Conservation (phyloP, 768 basidiomycete species). For the Podaxis pistillaris region DNA sequence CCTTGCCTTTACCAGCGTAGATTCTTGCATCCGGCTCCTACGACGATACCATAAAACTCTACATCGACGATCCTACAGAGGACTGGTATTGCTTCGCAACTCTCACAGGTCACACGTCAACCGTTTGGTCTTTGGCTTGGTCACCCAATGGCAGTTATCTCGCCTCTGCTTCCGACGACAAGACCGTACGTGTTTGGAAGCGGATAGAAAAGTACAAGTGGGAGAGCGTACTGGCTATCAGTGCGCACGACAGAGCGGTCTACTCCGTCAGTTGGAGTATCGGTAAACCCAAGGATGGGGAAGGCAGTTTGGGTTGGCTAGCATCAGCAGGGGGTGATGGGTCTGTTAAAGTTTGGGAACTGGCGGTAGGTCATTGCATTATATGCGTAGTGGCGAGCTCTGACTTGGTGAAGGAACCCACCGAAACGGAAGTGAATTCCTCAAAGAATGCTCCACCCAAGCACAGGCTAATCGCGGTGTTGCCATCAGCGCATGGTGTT, state of each 20-base stretch:
- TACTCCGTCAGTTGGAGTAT: slow-evolving; percentile 76
- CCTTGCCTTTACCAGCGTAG: slow-evolving; percentile 39
- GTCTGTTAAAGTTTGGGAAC: slow-evolving; percentile 74
- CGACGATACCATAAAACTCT: slow-evolving; percentile 94
- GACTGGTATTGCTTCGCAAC: slow-evolving; percentile 93
- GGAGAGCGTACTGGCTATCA: slow-evolving; percentile 57
- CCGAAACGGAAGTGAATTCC: slow-evolving; percentile 14
- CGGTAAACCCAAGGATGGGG: slow-evolving; percentile 31
- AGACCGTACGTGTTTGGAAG: slow-evolving; percentile 83
- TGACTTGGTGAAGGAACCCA: slow-evolving; percentile 25
- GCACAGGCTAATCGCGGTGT: slow-evolving; percentile 53
- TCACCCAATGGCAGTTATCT: slow-evolving; percentile 76
- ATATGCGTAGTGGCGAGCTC: slow-evolving; percentile 1
- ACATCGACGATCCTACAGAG: slow-evolving; percentile 88
- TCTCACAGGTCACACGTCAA: slow-evolving; percentile 76
- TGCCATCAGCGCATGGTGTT: slow-evolving; percentile 73
- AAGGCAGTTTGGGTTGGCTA: slow-evolving; percentile 69
- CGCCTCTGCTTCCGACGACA: slow-evolving; percentile 85
- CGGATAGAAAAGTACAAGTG: slow-evolving; percentile 60
- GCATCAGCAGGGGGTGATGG: slow-evolving; percentile 90
- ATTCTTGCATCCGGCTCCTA: slow-evolving; percentile 96
- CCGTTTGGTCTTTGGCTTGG: slow-evolving; percentile 91
- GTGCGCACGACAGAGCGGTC: slow-evolving; percentile 71
- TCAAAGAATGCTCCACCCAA: slow-evolving; percentile 19
- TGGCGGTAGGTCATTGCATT: slow-evolving; percentile 45